These are phyloP conservation scores for Jatropha curcas DNA, from an alignment of 345 rosid genomes.

Conservation along the genomic window DNA sequence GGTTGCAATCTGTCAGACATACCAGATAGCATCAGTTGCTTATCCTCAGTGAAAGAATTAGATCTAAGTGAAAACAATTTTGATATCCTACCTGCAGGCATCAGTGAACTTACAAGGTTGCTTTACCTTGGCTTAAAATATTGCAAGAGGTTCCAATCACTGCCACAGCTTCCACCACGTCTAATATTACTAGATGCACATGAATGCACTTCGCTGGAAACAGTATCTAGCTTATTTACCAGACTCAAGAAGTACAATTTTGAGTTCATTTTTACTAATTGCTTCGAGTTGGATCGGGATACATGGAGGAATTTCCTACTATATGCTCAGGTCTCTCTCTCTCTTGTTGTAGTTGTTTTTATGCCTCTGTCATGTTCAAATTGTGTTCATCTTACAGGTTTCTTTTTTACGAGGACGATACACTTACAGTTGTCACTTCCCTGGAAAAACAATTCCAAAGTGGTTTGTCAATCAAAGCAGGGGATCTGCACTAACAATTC, in stretches of 20 bases:
- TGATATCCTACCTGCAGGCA: background rate
- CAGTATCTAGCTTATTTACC: background rate
- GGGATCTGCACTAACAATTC: background rate
- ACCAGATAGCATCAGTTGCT: too few relatives aligned
- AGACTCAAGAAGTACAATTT: background rate
- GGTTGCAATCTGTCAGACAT: background rate
- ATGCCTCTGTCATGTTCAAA: background rate
- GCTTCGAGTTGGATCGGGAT: background rate
- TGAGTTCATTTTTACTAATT: background rate
- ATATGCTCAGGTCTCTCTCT: background rate
- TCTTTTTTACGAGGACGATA: background rate
- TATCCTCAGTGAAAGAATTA: background rate
- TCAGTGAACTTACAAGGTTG: background rate
- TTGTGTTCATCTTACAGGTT: background rate
- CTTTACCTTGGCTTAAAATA: background rate
- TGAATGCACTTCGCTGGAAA: too few relatives aligned
- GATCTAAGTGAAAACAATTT: constrained; percentile 7
- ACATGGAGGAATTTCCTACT: background rate
- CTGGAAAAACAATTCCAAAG: background rate
- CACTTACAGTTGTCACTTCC: background rate
- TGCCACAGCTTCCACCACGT: too few relatives aligned
- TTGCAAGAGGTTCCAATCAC: background rate
- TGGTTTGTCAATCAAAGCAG: background rate
- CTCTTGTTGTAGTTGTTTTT: too few relatives aligned
- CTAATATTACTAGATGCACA: too few relatives aligned